Conservation (phyloP, 805 yeast species). For the Zygotorulaspora sp. region DNA sequence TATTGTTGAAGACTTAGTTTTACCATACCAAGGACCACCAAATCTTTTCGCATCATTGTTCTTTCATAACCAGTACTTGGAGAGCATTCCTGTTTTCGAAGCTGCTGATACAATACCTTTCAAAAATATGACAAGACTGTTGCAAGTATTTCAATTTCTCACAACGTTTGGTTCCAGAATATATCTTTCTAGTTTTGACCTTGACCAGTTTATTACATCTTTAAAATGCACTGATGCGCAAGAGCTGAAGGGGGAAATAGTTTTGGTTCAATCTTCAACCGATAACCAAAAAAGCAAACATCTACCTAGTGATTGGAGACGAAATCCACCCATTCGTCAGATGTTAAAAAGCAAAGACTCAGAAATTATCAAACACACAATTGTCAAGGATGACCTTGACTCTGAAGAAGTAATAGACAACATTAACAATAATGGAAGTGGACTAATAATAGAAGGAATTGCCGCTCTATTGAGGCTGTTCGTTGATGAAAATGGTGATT, state of each 20-base stretch:
- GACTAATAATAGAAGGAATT: constrained; percentile 28
- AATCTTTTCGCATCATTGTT: constrained; percentile 15
- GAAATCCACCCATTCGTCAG: constrained; percentile 20
- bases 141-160: constrained; percentile 32
- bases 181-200: constrained; percentile 25
- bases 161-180: constrained; percentile 27
- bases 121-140: constrained; percentile 21
- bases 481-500: constrained; percentile 33
- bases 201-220: constrained; percentile 31
- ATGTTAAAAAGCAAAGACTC: constrained; percentile 15
- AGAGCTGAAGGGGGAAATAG: constrained; percentile 30
- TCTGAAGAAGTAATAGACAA: constrained; percentile 27
- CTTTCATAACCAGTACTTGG: constrained; percentile 24
- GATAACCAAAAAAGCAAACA: constrained; percentile 5
- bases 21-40: constrained; percentile 28
- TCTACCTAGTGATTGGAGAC: constrained; percentile 22
- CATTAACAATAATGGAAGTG: constrained; percentile 24
- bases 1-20: constrained; percentile 26
- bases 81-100: constrained; percentile 15
- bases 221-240: constrained; percentile 30
- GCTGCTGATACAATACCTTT: constrained; percentile 9
- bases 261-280: constrained; percentile 12
- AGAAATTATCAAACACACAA: constrained; percentile 13
- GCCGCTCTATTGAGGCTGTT: constrained; percentile 31
- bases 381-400: constrained; percentile 21